phyloP scores from a whole-genome alignment of 1,284 basidiomycete species.

The Schizopora paradoxa region DNA sequence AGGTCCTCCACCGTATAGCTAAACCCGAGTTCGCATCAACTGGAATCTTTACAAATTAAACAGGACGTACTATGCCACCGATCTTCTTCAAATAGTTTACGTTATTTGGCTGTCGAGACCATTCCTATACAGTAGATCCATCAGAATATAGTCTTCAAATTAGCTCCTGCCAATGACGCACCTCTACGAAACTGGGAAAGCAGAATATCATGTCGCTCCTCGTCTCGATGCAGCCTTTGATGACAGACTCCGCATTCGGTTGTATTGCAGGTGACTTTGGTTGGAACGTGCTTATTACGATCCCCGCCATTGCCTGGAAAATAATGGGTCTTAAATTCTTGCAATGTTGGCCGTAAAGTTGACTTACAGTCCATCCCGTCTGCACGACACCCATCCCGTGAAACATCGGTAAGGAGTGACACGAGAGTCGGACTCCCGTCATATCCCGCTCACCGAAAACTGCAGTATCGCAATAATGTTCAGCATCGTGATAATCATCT shows the following conservation, averaged over 20 bases:
- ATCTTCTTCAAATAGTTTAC: background rate
- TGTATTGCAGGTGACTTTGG: constrained; percentile 23
- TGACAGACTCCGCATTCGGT: constrained; percentile 24
- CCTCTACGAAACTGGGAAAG: constrained; percentile 29
- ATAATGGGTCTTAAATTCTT: too few species aligned
- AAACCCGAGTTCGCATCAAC: background rate
- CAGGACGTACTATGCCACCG: constrained; percentile 1
- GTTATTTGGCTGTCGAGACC: background rate
- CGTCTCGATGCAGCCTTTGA: constrained; percentile 20
- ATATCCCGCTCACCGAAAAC: constrained; percentile 23
- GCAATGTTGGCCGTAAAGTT: background rate
- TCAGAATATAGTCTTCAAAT: background rate
- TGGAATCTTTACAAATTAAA: too few species aligned
- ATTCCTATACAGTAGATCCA: background rate
- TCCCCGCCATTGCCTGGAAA: constrained; percentile 24
- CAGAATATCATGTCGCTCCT: constrained; percentile 22
- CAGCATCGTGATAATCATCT: background rate
- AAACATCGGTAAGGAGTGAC: constrained; percentile 21
- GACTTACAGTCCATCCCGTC: constrained; percentile 19
- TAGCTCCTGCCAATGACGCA: constrained; percentile 7
- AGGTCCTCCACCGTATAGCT: constrained; percentile 27
- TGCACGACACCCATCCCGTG: constrained; percentile 23
- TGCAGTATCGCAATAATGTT: constrained; percentile 11
- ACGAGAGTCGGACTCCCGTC: constrained; percentile 17
- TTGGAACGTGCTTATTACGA: constrained; percentile 23